Conservation (phyloP, 2,329 filamentous ascomycete genomes). For the Pseudocercospora crystallina region DNA sequence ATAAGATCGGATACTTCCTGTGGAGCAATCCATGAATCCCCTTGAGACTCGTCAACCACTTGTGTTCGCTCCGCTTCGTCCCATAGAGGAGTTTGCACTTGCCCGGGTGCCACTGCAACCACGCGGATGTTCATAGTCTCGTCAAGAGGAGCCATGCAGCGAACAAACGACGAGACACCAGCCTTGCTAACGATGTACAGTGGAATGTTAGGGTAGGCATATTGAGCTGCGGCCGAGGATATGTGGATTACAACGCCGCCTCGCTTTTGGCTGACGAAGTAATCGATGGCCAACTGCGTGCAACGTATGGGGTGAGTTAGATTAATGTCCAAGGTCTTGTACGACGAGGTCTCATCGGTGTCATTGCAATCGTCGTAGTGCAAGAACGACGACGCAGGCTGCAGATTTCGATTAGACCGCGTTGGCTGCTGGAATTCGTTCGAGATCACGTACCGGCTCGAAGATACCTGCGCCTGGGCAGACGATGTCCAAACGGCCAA, state of each 20-base stretch:
- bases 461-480: slow-evolving; percentile 45
- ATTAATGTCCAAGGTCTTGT: slow-evolving; percentile 43
- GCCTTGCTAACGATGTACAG: slow-evolving; percentile 45
- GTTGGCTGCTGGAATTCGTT: too few species aligned
- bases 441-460: slow-evolving; percentile 33
- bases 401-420: too few species aligned
- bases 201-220: slow-evolving; percentile 35
- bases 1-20: not conserved
- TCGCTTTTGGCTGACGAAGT: slow-evolving; percentile 34
- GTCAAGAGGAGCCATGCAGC: slow-evolving; percentile 50
- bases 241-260: slow-evolving; percentile 38
- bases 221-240: slow-evolving; percentile 44
- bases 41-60: too few species aligned
- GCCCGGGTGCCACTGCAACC: slow-evolving; percentile 58
- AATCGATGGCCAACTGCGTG: slow-evolving; percentile 44
- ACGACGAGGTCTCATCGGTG: slow-evolving; percentile 12
- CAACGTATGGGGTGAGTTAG: slow-evolving; percentile 44
- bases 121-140: slow-evolving; percentile 51
- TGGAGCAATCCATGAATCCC: too few species aligned
- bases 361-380: not conserved
- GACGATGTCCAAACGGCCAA: slow-evolving; percentile 45
- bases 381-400: too few species aligned
- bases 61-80: too few species aligned
- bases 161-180: slow-evolving; percentile 45
- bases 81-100: slow-evolving; percentile 50